A percentile compares a stretch with the other conserved stretches of the same genome.
Evolutionary conservation across 2,329 filamentous ascomycete species (phyloP).

Genomic region (Fusarium globosum): DNA sequence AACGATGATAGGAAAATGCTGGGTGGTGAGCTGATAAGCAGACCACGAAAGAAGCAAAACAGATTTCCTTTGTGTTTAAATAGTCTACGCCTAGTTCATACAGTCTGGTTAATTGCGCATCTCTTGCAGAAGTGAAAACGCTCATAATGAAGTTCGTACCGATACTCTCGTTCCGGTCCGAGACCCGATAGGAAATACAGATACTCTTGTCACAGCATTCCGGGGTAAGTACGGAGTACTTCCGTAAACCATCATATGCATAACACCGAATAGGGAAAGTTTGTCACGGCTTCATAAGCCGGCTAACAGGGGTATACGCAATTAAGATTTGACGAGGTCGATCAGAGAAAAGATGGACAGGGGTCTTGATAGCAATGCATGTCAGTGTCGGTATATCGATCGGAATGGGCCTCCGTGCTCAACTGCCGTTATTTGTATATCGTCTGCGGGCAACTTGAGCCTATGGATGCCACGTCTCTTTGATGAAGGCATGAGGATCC

Average conservation of each 20-base stretch:
- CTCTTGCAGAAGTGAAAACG: neutral
- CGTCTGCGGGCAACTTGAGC: too few relatives aligned
- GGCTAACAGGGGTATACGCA: neutral
- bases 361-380: neutral
- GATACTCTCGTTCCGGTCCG: neutral
- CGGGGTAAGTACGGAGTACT: neutral
- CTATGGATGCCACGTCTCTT: too few relatives aligned
- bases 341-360: neutral
- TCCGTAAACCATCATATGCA: neutral
- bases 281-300: neutral
- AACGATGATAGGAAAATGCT: neutral
- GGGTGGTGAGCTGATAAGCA: neutral
- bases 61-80: neutral
- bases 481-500: too few relatives aligned
- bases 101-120: neutral
- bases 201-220: neutral
- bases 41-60: neutral
- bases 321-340: neutral
- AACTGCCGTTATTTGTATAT: neutral
- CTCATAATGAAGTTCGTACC: too few relatives aligned
- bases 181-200: neutral
- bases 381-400: accelerated
- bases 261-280: neutral
- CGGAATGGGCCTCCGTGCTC: neutral
- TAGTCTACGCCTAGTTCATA: neutral